These are phyloP conservation scores for Podila epigama DNA, from an alignment of 192 early-diverging fungal species.

Conservation along the genomic window DNA sequence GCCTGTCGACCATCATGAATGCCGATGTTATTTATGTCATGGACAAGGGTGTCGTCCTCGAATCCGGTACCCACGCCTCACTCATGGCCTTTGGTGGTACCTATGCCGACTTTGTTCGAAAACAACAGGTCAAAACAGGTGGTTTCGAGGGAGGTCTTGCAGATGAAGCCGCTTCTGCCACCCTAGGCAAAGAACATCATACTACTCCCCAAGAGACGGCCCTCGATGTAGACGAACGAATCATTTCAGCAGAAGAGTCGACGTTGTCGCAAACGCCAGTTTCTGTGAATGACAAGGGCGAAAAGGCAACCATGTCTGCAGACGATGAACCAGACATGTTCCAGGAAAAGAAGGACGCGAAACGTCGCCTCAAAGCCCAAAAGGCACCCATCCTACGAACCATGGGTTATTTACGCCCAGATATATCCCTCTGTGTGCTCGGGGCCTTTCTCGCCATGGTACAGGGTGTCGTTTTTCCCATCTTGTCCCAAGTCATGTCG, in stretches of 20 bases:
- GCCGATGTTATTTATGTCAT: slow-evolving; percentile 85
- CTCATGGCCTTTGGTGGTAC: slow-evolving; percentile 63
- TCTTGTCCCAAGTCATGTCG: slow-evolving; percentile 78
- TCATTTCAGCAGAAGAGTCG: slow-evolving; percentile 21
- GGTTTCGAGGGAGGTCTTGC: slow-evolving; percentile 18
- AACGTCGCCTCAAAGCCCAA: slow-evolving; percentile 41
- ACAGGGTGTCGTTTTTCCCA: slow-evolving; percentile 78
- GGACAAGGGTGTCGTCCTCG: slow-evolving; percentile 65
- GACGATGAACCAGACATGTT: slow-evolving; percentile 40
- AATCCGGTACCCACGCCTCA: slow-evolving; percentile 75
- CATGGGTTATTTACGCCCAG: slow-evolving; percentile 56
- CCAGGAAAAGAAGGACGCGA: slow-evolving; percentile 44
- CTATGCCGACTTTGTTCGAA: slow-evolving; percentile 64
- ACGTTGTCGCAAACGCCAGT: slow-evolving; percentile 20
- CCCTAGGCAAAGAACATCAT: slow-evolving; percentile 65
- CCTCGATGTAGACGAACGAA: slow-evolving; percentile 32
- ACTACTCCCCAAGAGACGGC: slow-evolving; percentile 54
- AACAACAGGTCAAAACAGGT: slow-evolving; percentile 60
- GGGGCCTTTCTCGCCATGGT: slow-evolving; percentile 69
- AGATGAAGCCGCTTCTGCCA: not conserved
- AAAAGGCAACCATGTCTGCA: slow-evolving; percentile 12
- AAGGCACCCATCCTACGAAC: slow-evolving; percentile 65
- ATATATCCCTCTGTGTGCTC: slow-evolving; percentile 58
- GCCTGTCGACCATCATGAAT: slow-evolving; percentile 84
- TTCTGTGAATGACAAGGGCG: too few species aligned